Conservation (phyloP, 73 alveolate genomes). For the Tetrahymena malaccensis region DNA sequence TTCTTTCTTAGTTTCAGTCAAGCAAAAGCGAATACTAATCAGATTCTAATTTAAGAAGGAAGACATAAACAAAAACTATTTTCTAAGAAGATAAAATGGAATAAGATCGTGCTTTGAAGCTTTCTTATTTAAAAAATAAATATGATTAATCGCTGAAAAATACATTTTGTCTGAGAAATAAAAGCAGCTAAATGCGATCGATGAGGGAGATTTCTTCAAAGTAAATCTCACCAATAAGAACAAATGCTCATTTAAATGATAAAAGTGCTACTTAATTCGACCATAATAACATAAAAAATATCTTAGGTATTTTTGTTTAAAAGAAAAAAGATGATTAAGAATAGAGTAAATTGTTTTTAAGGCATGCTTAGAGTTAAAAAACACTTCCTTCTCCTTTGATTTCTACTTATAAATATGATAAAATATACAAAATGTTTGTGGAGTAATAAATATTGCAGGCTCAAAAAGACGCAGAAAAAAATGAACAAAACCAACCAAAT, state of each 20-base stretch:
- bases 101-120: background rate
- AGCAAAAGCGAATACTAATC: background rate
- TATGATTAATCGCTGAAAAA: background rate
- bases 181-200: background rate
- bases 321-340: background rate
- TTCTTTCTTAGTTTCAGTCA: background rate
- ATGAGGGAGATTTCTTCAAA: background rate
- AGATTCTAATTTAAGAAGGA: background rate
- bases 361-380: background rate
- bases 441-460: background rate
- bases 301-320: background rate
- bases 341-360: background rate
- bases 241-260: background rate
- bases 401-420: background rate
- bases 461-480: background rate
- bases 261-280: background rate
- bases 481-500: background rate
- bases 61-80: background rate
- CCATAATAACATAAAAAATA: background rate
- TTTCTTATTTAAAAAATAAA: background rate
- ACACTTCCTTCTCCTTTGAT: background rate
- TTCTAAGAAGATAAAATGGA: background rate
- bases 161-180: background rate
- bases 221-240: background rate
- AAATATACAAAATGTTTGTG: background rate